A percentile compares a stretch with the other conserved stretches of the same genome.
These are phyloP conservation scores for Microcyclospora tardicrescens DNA, from an alignment of 2,329 filamentous ascomycete species.

Conservation along the genomic window DNA sequence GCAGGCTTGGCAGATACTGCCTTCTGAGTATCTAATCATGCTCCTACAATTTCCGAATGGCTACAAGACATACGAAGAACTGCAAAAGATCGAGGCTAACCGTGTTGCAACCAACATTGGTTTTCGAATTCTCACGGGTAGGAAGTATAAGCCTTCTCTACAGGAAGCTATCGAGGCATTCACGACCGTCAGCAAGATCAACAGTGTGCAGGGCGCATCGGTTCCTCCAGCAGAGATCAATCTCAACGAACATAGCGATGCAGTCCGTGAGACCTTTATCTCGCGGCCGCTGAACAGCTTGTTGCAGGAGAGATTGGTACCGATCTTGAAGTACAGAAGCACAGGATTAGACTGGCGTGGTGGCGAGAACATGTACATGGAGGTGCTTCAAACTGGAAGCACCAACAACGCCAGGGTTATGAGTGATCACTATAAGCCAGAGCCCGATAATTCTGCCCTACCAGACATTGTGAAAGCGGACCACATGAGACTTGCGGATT, in stretches of 20 bases:
- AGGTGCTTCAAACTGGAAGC: not conserved
- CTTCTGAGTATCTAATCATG: conserved; percentile 58
- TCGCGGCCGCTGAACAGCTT: conserved; percentile 58
- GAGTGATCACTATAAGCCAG: conserved; percentile 24
- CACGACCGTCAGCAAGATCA: conserved; percentile 21
- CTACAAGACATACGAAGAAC: conserved; percentile 48
- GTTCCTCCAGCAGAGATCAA: conserved; percentile 17
- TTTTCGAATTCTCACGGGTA: conserved; percentile 58
- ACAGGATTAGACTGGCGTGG: conserved; percentile 51
- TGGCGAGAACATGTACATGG: conserved; percentile 45
- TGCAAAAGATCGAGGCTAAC: conserved; percentile 31
- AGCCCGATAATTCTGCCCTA: conserved; percentile 22
- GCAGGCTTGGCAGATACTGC: conserved; percentile 60
- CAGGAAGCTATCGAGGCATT: conserved; percentile 43
- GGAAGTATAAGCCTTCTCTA: conserved; percentile 57
- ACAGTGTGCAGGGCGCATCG: conserved; percentile 6
- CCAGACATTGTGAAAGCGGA: conserved; percentile 38
- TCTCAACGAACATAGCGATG: not conserved
- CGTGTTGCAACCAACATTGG: conserved; percentile 30
- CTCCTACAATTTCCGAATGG: conserved; percentile 51
- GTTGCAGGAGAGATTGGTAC: conserved; percentile 51
- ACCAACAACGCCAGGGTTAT: conserved; percentile 13
- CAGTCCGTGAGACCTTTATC: conserved; percentile 51
- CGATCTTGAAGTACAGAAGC: conserved; percentile 47
- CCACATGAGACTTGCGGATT: conserved; percentile 23